Conservation (phyloP, 257 asterid genomes). For the Solanum ossicruentum region DNA sequence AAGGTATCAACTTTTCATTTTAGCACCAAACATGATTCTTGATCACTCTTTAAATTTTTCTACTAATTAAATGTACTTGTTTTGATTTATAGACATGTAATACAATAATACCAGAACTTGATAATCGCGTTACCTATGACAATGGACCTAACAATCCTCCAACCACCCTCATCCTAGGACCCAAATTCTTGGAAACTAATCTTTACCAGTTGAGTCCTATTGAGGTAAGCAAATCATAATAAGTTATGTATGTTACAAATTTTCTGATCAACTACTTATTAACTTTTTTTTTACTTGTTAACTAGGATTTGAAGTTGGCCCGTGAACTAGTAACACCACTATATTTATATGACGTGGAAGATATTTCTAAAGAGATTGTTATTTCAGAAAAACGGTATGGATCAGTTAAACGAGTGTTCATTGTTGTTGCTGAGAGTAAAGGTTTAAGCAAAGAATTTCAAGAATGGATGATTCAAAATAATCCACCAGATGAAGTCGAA, state of each 20-base stretch:
- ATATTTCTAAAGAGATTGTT: not conserved
- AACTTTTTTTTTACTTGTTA: not conserved
- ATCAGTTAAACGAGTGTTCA: conserved; percentile 11
- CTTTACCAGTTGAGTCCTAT: conserved; percentile 15
- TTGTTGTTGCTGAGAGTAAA: conserved; percentile 7
- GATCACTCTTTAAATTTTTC: no score
- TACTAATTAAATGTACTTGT: no score
- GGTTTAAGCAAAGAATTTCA: not conserved
- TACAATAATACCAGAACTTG: not conserved
- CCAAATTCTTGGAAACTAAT: not conserved
- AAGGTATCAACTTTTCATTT: not conserved
- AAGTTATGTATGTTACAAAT: not conserved
- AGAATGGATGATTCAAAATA: conserved; percentile 17
- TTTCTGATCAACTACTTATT: not conserved
- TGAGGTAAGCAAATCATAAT: conserved; percentile 2
- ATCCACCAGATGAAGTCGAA: conserved; percentile 22
- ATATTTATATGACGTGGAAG: not conserved
- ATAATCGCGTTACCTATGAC: not conserved
- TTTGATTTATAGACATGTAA: not conserved
- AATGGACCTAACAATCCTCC: conserved; percentile 1
- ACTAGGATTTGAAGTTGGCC: conserved; percentile 25
- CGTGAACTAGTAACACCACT: conserved; percentile 1
- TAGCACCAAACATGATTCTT: not conserved
- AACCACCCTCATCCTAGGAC: conserved; percentile 6
- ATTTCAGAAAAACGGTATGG: conserved; percentile 5